Evolutionary conservation across 2,329 filamentous ascomycete species (phyloP).

Genomic region (Diaporthe nobilis): DNA sequence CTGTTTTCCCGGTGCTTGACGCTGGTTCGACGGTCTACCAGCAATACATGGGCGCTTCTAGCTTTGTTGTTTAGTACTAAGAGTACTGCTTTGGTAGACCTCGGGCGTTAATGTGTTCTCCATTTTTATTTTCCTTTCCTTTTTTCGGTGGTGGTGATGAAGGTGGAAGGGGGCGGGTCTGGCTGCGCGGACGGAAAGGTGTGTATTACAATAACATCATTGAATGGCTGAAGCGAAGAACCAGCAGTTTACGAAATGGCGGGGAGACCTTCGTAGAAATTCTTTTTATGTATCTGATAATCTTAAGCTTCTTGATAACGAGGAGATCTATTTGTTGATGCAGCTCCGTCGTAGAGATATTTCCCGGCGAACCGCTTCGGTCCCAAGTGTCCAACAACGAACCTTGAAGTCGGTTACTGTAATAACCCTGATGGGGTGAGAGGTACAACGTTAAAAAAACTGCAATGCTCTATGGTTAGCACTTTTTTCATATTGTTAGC

Average conservation of each 20-base stretch:
- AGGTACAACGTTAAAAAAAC: neutral
- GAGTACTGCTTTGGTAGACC: neutral
- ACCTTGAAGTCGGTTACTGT: neutral
- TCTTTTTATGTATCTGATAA: neutral
- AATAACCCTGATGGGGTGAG: neutral
- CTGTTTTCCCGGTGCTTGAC: neutral
- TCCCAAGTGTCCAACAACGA: neutral
- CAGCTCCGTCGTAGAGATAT: neutral
- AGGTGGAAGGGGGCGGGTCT: no score
- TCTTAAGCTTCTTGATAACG: neutral
- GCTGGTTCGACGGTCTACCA: slow-evolving; percentile 5
- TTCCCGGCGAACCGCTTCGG: neutral
- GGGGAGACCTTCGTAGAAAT: neutral
- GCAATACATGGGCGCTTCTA: neutral
- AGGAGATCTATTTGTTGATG: neutral
- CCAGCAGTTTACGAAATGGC: neutral
- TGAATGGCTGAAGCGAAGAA: neutral
- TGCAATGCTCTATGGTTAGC: neutral
- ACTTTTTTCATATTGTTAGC: neutral
- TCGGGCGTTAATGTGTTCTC: no score
- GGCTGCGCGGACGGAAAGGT: neutral
- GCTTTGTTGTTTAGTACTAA: slow-evolving; percentile 8
- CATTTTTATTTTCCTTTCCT: no score
- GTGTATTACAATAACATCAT: neutral
- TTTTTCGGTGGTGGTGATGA: no score